Evolutionary conservation across 306 rosid species (phyloP).

Genomic region (Malus domestica): DNA sequence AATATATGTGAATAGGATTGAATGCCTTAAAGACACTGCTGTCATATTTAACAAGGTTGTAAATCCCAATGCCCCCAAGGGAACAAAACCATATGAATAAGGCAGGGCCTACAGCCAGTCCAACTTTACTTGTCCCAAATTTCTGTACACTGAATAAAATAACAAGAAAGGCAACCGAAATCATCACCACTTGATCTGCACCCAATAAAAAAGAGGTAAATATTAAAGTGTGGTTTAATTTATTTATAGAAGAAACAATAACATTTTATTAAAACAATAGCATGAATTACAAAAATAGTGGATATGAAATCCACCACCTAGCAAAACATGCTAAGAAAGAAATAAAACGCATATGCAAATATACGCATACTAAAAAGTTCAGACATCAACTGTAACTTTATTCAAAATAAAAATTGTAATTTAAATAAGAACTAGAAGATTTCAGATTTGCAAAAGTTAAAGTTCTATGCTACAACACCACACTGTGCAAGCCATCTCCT

Average conservation of each 20-base stretch:
- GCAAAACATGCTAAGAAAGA: background rate
- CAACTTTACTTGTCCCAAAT: constrained; percentile 94
- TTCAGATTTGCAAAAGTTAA: background rate
- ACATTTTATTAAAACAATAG: too few relatives aligned
- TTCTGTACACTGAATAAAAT: constrained; percentile 90
- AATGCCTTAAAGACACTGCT: constrained; percentile 70
- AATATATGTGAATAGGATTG: constrained; percentile 81
- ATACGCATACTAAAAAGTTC: background rate
- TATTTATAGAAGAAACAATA: background rate
- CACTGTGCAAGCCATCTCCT: background rate
- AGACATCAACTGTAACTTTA: too few relatives aligned
- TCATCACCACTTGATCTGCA: constrained; percentile 90
- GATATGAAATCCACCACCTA: too few relatives aligned
- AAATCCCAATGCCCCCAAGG: constrained; percentile 75
- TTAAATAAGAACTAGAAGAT: background rate
- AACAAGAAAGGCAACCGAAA: constrained; percentile 79
- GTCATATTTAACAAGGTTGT: constrained; percentile 80
- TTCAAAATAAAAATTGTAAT: too few relatives aligned
- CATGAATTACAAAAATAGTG: too few relatives aligned
- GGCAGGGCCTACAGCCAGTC: constrained; percentile 92
- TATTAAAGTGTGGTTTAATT: background rate
- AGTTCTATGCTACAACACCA: background rate
- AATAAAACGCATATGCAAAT: background rate
- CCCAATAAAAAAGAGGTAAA: constrained; percentile 12
- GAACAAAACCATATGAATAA: constrained; percentile 92